Evolutionary conservation across 768 basidiomycete species (phyloP).

Genomic region (Dictyophora rubrovolvata): DNA sequence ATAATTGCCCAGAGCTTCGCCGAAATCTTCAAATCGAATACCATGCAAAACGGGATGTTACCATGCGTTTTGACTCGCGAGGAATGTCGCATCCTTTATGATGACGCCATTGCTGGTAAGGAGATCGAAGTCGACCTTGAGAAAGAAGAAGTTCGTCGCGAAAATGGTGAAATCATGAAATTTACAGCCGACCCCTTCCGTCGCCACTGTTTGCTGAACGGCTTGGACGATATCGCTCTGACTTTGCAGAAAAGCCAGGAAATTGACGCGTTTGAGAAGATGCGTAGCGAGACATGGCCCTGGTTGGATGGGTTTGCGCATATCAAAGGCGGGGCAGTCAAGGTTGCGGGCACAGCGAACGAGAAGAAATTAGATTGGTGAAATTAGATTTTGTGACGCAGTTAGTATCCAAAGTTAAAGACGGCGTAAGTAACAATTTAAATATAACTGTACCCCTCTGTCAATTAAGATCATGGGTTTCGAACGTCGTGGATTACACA

Average conservation of each 20-base stretch:
- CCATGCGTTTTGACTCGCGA: constrained; percentile 62
- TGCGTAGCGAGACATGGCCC: constrained; percentile 72
- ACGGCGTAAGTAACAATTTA: no score
- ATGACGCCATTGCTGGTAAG: constrained; percentile 65
- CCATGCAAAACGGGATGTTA: constrained; percentile 92
- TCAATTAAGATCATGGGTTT: no score
- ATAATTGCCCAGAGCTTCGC: constrained; percentile 84
- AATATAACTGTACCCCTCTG: no score
- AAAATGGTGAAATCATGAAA: constrained; percentile 48
- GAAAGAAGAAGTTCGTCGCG: constrained; percentile 58
- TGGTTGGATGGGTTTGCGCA: constrained; percentile 97
- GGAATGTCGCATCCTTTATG: constrained; percentile 60
- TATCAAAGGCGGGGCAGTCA: constrained; percentile 58
- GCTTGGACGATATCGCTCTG: constrained; percentile 91
- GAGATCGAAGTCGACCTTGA: constrained; percentile 81
- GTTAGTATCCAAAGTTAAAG: no score
- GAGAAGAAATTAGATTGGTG: constrained; percentile 63
- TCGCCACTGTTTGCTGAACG: constrained; percentile 87
- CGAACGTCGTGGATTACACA: no score
- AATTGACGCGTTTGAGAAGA: constrained; percentile 76
- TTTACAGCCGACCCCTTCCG: constrained; percentile 89
- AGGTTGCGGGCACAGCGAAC: constrained; percentile 30
- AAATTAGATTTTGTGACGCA: no score
- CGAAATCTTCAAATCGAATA: constrained; percentile 83
- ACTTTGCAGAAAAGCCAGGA: constrained; percentile 69